A percentile compares a stretch with the other conserved stretches of the same genome.
phyloP scores from a whole-genome alignment of 73 alveolate species.

The Tetrahymena malaccensis region DNA sequence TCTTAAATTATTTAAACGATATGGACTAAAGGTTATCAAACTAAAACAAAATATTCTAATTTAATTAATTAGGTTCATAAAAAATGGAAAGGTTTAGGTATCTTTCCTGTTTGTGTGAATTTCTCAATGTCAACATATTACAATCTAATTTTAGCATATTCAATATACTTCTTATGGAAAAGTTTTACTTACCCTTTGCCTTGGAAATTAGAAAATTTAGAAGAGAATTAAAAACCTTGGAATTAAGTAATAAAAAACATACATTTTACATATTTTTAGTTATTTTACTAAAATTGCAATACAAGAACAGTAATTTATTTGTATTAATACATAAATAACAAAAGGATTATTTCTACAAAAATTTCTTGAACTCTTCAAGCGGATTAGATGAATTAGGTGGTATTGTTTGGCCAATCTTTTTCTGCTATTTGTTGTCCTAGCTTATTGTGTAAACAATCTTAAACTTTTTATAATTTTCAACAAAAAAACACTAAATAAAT shows the following conservation, averaged over 20 bases:
- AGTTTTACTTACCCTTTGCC: slow-evolving; percentile 49
- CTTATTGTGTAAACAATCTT: background rate
- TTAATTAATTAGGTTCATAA: background rate
- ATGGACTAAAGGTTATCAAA: background rate
- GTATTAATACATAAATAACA: too few relatives aligned
- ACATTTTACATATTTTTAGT: background rate
- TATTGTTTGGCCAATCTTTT: slow-evolving; percentile 15
- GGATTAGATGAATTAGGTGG: slow-evolving; percentile 10
- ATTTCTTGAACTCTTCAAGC: slow-evolving; percentile 4
- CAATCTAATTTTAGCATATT: slow-evolving; percentile 40
- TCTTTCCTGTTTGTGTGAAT: background rate
- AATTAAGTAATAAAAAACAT: background rate
- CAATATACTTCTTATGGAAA: slow-evolving; percentile 33
- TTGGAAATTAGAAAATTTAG: slow-evolving; percentile 22
- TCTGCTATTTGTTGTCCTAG: slow-evolving; percentile 3
- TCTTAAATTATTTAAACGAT: background rate
- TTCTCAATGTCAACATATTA: slow-evolving; percentile 17
- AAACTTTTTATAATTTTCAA: background rate
- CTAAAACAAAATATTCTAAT: background rate
- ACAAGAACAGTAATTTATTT: too few relatives aligned
- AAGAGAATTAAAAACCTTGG: background rate
- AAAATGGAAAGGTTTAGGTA: background rate
- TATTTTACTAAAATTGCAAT: background rate
- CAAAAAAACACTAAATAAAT: background rate
- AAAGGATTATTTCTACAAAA: slow-evolving; percentile 3